Evolutionary conservation across 192 early-diverging fungal species (phyloP), one percentile per base, ranked within the genome.

Genomic region (Podila verticillata): DNA sequence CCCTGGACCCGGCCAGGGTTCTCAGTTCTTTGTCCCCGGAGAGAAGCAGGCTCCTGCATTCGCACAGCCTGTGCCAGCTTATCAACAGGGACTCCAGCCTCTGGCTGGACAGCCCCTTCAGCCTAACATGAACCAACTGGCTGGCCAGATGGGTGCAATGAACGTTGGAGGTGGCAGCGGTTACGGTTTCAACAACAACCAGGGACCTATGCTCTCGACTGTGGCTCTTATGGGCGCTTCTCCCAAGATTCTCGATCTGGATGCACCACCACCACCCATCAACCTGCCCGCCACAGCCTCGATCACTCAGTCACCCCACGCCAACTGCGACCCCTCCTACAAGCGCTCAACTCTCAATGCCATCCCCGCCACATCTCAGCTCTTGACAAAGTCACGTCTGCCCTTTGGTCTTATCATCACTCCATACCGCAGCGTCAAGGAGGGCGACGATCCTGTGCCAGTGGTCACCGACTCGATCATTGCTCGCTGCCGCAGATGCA

Each of bases 401-500:
- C 97, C 97, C 15, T 92, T 99, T 73, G 96, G 92, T 0, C 84
- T 99, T 58, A 78, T 98, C 39, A 87, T 98, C 36, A 93, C 97
- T n/a, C 97, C 97, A 26, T 97, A 94, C 69, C 82, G 93, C 59
- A 89, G 86, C 35, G 65, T 93, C 61, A 86, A 90, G 48, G 88
- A 87, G 57, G 92, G 91, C 6, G 95, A 96, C 68, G 89, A 89
- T 20, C 87, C 92, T 57, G 92, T 98, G 1, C 96, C 96, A 4
- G 92, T 97, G 1, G 91, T 97, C 30, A 88, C 93, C n/a, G 94
- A 97, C 64, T 89, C 89, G 28, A 89, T 92, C 57, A 97, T 99
- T 85, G 95, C 96, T 64, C 91, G 97, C 34, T 99, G 97, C 84
- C 87, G 97, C 34, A 86, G 96, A 28, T 99, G 97, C 84, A 88